These are phyloP conservation scores for Durotheca rogersii DNA, from an alignment of 495 filamentous ascomycete species.

Conservation along the genomic window DNA sequence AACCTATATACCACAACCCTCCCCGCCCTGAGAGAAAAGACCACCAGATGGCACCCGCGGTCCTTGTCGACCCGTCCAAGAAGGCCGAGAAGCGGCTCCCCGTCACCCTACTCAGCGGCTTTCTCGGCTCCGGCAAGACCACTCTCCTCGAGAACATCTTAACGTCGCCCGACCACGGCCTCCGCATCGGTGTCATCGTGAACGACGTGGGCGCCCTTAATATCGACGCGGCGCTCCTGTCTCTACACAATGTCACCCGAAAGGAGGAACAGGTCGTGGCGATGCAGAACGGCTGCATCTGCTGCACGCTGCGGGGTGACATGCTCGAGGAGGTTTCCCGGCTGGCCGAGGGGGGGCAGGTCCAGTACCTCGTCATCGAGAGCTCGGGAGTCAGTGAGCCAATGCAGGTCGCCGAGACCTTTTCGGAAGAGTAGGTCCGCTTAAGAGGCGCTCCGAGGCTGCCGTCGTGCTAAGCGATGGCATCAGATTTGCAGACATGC, in stretches of 20 bases:
- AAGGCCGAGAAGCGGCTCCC: conserved; percentile 24
- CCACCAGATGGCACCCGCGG: conserved; percentile 26
- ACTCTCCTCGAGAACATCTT: conserved; percentile 60
- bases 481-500: conserved; percentile 35
- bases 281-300: conserved; percentile 64
- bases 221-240: conserved; percentile 57
- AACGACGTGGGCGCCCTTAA: conserved; percentile 60
- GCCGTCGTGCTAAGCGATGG: conserved; percentile 9
- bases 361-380: conserved; percentile 62
- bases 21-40: no score
- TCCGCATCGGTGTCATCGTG: conserved; percentile 58
- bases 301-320: conserved; percentile 61
- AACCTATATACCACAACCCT: no score
- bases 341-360: conserved; percentile 48
- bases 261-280: conserved; percentile 59
- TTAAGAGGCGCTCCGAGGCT: conserved; percentile 41
- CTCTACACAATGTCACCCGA: conserved; percentile 48
- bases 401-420: conserved; percentile 64
- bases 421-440: conserved; percentile 54
- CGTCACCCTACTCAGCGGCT: conserved; percentile 34
- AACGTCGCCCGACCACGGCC: conserved; percentile 50
- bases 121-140: conserved; percentile 55
- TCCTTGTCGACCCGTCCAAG: conserved; percentile 5
- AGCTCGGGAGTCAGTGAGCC: conserved; percentile 63
- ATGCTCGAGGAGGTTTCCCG: conserved; percentile 55